Conservation (phyloP, 495 filamentous ascomycete species). For the Lentithecium fluviatile region DNA sequence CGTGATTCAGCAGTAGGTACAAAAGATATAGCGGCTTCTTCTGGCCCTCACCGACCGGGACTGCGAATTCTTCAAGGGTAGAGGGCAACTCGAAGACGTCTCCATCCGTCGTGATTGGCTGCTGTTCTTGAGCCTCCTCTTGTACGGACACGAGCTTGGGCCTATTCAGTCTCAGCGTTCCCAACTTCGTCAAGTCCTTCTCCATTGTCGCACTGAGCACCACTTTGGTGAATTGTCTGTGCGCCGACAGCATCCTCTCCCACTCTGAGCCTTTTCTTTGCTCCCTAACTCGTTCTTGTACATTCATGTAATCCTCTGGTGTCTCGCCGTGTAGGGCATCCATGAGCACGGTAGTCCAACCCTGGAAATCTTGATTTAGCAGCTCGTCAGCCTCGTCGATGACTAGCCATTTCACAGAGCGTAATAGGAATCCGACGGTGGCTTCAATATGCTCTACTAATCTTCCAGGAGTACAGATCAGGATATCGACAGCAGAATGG, state of each 20-base stretch:
- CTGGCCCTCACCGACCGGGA: conserved; percentile 70
- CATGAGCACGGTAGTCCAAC: conserved; percentile 79
- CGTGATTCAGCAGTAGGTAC: conserved; percentile 51
- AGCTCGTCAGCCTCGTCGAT: conserved; percentile 94
- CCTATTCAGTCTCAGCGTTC: conserved; percentile 65
- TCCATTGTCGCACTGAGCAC: conserved; percentile 94
- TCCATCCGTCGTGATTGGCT: conserved; percentile 30
- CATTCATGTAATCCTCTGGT: conserved; percentile 22
- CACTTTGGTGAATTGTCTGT: conserved; percentile 62
- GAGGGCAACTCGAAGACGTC: conserved; percentile 61
- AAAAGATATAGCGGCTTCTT: conserved; percentile 84
- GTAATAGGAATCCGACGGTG: conserved; percentile 74
- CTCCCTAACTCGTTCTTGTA: conserved; percentile 46
- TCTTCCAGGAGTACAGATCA: conserved; percentile 89
- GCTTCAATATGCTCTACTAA: conserved; percentile 86
- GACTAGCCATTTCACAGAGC: conserved; percentile 77
- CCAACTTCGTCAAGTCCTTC: conserved; percentile 75
- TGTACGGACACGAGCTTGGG: conserved; percentile 76
- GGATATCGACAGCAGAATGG: conserved; percentile 74
- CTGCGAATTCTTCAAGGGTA: conserved; percentile 66
- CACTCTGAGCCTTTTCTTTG: conserved; percentile 51
- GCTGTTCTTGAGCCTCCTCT: conserved; percentile 46
- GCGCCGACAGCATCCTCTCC: conserved; percentile 44
- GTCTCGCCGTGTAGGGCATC: conserved; percentile 53
- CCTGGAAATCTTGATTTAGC: conserved; percentile 86